Evolutionary conservation across 2,329 filamentous ascomycete genomes (phyloP), one percentile per base, ranked within the genome.

Genomic region (Sclerotiophoma versabilis): DNA sequence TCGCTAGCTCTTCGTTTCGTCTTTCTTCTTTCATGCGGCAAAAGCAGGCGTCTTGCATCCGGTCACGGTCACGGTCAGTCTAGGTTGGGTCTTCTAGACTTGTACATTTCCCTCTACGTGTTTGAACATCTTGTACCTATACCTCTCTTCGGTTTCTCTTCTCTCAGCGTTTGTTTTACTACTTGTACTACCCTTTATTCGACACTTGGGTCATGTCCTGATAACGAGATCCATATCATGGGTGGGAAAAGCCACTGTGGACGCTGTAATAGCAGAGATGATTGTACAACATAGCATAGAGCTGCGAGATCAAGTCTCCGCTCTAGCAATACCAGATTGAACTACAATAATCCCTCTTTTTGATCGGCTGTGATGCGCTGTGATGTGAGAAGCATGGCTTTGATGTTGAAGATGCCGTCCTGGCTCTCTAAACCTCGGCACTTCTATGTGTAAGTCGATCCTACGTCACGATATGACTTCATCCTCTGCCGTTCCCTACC

Each of bases 41-140:
- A 72, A 75, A 75, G 66, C 67, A 69, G 72, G 69, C 70, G 68
- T 73, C 65, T 72, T 74, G 71, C 71, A 74, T 74, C 63, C 59
- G 63, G 65, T 68, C 63, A 60, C 59, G 63, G 65, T 68, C 63
- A 60, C 54, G 60, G 52, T 60, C 54, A 62, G 61, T 61, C 58
- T 59, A 61, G 64, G 57, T 67, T 60, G 60, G 63, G 63, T 68
- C 54, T 52, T 65, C 60, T 72, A 74, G 70, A 72, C 64, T 65
- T 73, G 64, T 71, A 65, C 49, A 68, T 66, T 65, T 66, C 54
- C 59, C 52, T 59, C 54, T 45, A 59, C 51, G 47, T 62, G 61
- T 66, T 62, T 63, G 55, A 62, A 54, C 57, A 66, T 60, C 58
- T 62, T 73, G 70, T 73, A 71, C 53, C 63, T 68, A 72, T 74